phyloP scores from a whole-genome alignment of 768 basidiomycete species.

The Termitomyces sp. region DNA sequence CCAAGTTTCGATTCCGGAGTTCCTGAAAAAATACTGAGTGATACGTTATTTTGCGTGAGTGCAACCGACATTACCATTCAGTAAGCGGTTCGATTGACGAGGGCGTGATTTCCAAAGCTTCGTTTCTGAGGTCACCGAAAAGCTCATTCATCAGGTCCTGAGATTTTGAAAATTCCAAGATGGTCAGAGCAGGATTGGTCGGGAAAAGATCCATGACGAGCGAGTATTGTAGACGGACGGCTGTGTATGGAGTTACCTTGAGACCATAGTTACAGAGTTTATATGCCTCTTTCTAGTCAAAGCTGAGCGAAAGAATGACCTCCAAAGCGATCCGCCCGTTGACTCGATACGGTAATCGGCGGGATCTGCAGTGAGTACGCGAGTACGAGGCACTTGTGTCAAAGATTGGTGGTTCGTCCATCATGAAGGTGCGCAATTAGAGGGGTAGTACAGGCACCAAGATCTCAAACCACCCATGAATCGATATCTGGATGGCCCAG shows the following conservation, averaged over 20 bases:
- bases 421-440: no score
- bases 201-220: background rate
- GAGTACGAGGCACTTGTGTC: background rate
- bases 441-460: background rate
- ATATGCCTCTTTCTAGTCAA: constrained; percentile 1
- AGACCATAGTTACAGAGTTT: background rate
- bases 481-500: background rate
- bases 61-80: background rate
- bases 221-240: no score
- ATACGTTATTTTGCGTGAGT: background rate
- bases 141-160: background rate
- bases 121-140: background rate
- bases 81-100: no score
- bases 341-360: background rate
- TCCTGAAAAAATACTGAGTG: background rate
- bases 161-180: background rate
- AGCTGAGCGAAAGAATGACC: background rate
- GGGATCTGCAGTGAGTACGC: background rate
- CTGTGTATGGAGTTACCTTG: background rate
- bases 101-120: background rate
- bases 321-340: background rate
- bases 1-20: background rate
- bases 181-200: background rate
- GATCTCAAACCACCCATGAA: background rate
- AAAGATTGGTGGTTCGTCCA: background rate